Base-by-base conservation (phyloP, 768 basidiomycete species). In the Auricularia sp. region DNA sequence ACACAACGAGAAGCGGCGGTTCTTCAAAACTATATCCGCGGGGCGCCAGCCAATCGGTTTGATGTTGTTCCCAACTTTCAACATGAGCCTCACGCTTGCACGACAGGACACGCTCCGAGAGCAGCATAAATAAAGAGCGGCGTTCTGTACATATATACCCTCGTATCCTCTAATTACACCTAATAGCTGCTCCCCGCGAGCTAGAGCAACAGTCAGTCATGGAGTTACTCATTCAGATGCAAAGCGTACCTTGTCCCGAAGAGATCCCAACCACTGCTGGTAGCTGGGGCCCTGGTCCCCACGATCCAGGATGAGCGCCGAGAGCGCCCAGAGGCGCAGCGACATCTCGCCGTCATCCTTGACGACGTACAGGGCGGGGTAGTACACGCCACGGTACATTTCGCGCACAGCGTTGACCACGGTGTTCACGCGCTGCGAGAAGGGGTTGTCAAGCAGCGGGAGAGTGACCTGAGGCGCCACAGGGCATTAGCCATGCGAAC, bases 271-370 rank as follows among this genome's bases (percentile, higher is more conserved):
- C 76, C 92, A 98, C 74, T 98, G 96, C 71, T 93, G 90, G 76
- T 98, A 99, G 73, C 94, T 97, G 61, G 94, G 94, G 71, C 93
- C 79, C 66, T 91, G 87, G 74, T 99, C 97, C 70, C 92, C 87
- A 65, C 97, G 87, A 75, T 98, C 97, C 77, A 98, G 96, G 69
- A 98, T 89, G 68, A 99, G 84, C 70, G 85, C 84, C 72, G 91
- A 93, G 67, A 99, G 81, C 0, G 96, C 97, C 97, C 97, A 99
- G 65, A 94, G 82, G 66, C 95, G 82, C 71, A 99, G 79, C 58
- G 95, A 88, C 6, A 93, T 91, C 75, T 99, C 97, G 66, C 95
- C 96, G 70, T 99, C 97, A 73, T 98, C 94, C 77, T 98, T 99
- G 71, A 98, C 94, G 62, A 98, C 80, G 71, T 98, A 99, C 7